Evolutionary conservation across 148 eudicot species (phyloP).

Genomic region (Linanthus parryae): DNA sequence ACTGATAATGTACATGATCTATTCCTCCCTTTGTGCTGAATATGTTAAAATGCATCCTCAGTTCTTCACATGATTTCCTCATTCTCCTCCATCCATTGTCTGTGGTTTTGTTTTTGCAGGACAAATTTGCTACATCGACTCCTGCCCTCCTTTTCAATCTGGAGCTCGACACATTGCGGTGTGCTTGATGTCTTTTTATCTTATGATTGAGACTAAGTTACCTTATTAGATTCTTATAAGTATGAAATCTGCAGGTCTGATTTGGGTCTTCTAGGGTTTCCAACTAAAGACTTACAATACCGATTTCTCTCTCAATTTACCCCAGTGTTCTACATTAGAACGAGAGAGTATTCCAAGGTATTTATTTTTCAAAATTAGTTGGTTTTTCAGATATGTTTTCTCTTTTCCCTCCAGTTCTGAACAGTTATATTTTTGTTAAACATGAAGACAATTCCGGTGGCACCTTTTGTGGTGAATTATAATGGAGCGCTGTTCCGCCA

Average conservation of each 20-base stretch:
- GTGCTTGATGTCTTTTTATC: conserved; percentile 11
- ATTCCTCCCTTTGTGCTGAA: background rate
- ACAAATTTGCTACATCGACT: conserved; percentile 72
- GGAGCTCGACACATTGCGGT: conserved; percentile 97
- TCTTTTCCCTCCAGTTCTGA: conserved; percentile 11
- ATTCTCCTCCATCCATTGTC: background rate
- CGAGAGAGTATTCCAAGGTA: conserved; percentile 97
- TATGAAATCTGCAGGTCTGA: conserved; percentile 63
- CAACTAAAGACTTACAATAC: conserved; percentile 81
- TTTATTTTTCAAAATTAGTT: conserved; percentile 5
- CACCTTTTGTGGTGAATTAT: conserved; percentile 89
- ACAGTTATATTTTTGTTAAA: conserved; percentile 11
- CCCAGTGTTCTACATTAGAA: conserved; percentile 89
- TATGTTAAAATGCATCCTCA: background rate
- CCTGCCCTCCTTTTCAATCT: conserved; percentile 90
- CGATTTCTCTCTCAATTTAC: conserved; percentile 91
- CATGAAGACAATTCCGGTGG: conserved; percentile 91
- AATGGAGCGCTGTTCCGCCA: conserved; percentile 95
- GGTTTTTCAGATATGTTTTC: background rate
- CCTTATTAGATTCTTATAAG: conserved; percentile 7
- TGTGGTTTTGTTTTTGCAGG: conserved; percentile 44
- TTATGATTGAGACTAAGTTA: conserved; percentile 3
- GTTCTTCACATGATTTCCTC: background rate
- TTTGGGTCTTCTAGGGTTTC: conserved; percentile 91
- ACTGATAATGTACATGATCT: background rate